Percentiles rank a stretch among this genome's conserved stretches.
phyloP scores from a whole-genome alignment of 2,329 filamentous ascomycete genomes.

The Fusarium coffeatum region DNA sequence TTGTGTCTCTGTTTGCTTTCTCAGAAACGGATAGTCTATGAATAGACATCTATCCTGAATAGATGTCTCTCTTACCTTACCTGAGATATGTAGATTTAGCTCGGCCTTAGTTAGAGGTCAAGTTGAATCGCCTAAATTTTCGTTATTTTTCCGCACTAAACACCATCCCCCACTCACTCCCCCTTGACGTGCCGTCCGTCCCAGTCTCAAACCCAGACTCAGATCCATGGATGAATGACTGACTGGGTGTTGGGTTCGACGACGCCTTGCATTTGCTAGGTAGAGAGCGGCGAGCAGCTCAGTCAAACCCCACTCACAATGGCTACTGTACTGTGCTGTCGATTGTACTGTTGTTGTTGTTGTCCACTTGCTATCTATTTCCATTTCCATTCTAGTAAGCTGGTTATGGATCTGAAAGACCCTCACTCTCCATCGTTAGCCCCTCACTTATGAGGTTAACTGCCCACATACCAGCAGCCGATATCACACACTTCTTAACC shows the following conservation, averaged over 20 bases:
- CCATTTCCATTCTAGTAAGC: conserved; percentile 5
- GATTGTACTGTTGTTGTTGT: neutral
- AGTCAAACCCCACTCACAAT: conserved; percentile 36
- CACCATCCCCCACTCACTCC: conserved; percentile 34
- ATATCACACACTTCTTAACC: conserved; percentile 43
- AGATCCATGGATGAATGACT: conserved; percentile 3
- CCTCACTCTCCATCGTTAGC: conserved; percentile 39
- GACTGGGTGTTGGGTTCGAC: conserved; percentile 15
- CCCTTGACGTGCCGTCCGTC: conserved; percentile 14
- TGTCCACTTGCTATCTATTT: neutral
- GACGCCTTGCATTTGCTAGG: conserved; percentile 38
- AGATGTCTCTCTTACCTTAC: conserved; percentile 3
- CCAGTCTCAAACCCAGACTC: neutral
- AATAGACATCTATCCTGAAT: neutral
- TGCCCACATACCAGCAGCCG: conserved; percentile 42
- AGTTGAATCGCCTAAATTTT: conserved; percentile 24
- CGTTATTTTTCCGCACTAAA: conserved; percentile 33
- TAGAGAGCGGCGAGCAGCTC: conserved; percentile 21
- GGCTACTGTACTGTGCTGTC: conserved; percentile 9
- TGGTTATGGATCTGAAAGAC: conserved; percentile 24
- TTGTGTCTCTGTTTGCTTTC: neutral
- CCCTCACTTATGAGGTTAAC: conserved; percentile 45
- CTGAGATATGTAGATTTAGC: neutral
- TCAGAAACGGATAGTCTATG: neutral
- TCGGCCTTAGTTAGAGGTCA: neutral